phyloP scores from a whole-genome alignment of 2,329 filamentous ascomycete genomes.

The Alternaria incomplexa region DNA sequence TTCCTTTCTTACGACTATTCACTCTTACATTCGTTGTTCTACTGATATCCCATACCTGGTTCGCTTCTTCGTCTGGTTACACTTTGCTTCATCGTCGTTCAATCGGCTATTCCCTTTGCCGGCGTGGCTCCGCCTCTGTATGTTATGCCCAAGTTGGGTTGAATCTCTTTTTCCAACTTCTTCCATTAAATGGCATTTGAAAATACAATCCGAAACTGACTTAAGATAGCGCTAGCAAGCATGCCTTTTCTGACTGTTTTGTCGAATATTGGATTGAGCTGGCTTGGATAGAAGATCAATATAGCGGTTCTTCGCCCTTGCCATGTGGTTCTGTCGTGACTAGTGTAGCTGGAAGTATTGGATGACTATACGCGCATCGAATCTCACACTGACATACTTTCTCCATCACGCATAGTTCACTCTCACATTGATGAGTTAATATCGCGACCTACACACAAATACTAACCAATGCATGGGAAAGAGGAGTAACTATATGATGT shows the following conservation, averaged over 20 bases:
- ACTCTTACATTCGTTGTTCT: conserved; percentile 7
- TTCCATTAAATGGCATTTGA: not conserved
- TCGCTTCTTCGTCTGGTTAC: conserved; percentile 4
- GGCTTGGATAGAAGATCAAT: conserved; percentile 1
- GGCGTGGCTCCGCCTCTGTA: not conserved
- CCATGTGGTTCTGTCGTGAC: not conserved
- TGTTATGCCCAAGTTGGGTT: not conserved
- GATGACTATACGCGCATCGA: not conserved
- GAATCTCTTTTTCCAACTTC: not conserved
- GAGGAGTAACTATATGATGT: not conserved
- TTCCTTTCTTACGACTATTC: not conserved
- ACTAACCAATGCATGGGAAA: not conserved
- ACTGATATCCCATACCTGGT: conserved; percentile 9
- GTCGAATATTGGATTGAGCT: not conserved
- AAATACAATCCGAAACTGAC: not conserved
- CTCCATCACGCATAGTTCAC: not conserved
- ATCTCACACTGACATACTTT: not conserved
- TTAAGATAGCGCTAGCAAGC: not conserved
- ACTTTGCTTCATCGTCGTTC: conserved; percentile 4
- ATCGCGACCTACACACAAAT: not conserved
- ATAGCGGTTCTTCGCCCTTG: not conserved
- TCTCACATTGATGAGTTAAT: not conserved
- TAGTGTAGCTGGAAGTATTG: not conserved
- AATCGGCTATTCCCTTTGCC: not conserved
- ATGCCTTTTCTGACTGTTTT: not conserved